A percentile compares a stretch with the other conserved stretches of the same genome.
Conservation (phyloP, 2,329 filamentous ascomycete species). For the Trichoderma asperellum region DNA sequence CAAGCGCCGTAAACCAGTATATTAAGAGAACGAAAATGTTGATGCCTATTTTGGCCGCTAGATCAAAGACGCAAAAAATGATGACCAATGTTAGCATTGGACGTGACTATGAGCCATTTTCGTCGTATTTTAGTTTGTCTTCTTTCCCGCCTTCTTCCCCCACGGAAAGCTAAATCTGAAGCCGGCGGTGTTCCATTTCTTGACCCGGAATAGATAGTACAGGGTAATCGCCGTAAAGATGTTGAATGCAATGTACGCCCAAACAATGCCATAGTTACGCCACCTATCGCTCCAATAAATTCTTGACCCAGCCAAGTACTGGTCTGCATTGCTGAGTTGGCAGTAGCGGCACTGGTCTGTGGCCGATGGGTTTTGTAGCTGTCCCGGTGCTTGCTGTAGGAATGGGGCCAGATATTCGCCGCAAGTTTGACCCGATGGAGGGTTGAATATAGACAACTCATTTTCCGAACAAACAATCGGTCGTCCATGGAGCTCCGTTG, state of each 20-base stretch:
- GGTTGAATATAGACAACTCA: conserved; percentile 68
- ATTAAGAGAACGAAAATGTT: neutral
- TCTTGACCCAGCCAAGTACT: conserved; percentile 55
- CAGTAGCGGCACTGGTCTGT: conserved; percentile 68
- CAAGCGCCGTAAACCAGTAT: neutral
- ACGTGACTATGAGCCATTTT: neutral
- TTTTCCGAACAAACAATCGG: conserved; percentile 53
- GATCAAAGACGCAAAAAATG: neutral
- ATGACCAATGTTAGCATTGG: neutral
- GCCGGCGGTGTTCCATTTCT: conserved; percentile 38
- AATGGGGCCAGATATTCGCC: conserved; percentile 64
- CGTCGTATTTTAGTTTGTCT: neutral
- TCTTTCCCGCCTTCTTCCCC: conserved; percentile 35
- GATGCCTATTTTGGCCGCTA: neutral
- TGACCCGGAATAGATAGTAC: conserved; percentile 67
- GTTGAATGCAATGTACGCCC: conserved; percentile 69
- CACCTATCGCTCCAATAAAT: conserved; percentile 61
- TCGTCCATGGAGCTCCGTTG: conserved; percentile 64
- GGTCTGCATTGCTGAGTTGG: conserved; percentile 62
- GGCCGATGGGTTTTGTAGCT: conserved; percentile 64
- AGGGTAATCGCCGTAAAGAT: conserved; percentile 59
- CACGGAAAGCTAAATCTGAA: conserved; percentile 27
- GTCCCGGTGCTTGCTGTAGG: conserved; percentile 54
- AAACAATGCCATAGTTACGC: conserved; percentile 73
- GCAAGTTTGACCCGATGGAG: conserved; percentile 66